A percentile compares a stretch with the other conserved stretches of the same genome.
These are phyloP conservation scores for Aspergillus affinis DNA, from an alignment of 495 filamentous ascomycete species.

Conservation along the genomic window DNA sequence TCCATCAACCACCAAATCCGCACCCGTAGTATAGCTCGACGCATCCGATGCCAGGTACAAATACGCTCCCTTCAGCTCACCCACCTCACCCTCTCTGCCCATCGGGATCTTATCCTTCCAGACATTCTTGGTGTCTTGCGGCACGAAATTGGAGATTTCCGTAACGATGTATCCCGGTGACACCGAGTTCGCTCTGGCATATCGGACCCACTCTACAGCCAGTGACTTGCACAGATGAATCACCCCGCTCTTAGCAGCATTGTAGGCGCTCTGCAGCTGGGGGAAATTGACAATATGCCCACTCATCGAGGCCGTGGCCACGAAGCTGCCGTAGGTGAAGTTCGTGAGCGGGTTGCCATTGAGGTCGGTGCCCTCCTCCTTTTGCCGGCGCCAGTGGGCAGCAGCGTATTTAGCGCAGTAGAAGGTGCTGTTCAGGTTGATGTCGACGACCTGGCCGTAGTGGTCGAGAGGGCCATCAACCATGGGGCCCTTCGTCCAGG, in stretches of 20 bases:
- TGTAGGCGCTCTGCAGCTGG: conserved; percentile 77
- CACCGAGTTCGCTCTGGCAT: conserved; percentile 77
- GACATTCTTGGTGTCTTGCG: conserved; percentile 64
- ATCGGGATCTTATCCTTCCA: conserved; percentile 79
- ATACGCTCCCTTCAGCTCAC: conserved; percentile 80
- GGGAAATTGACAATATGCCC: conserved; percentile 79
- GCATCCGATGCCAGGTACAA: conserved; percentile 78
- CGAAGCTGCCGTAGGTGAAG: conserved; percentile 62
- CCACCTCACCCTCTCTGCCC: conserved; percentile 45
- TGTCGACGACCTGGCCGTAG: conserved; percentile 63
- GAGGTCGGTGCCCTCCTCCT: conserved; percentile 56
- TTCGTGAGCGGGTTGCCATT: conserved; percentile 60
- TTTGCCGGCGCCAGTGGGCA: conserved; percentile 28
- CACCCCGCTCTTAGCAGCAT: conserved; percentile 78
- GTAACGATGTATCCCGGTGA: conserved; percentile 86
- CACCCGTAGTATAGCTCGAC: conserved; percentile 75
- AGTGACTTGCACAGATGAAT: conserved; percentile 73
- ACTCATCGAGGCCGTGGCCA: conserved; percentile 72
- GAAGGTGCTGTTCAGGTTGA: conserved; percentile 73
- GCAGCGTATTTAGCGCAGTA: conserved; percentile 69
- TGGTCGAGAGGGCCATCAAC: conserved; percentile 58
- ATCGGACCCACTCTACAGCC: conserved; percentile 84
- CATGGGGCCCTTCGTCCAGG: conserved; percentile 55
- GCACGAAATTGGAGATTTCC: conserved; percentile 71
- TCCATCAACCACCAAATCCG: conserved; percentile 68